Evolutionary conservation across 1,284 basidiomycete species (phyloP).

Genomic region (Leccinum ponderosum): DNA sequence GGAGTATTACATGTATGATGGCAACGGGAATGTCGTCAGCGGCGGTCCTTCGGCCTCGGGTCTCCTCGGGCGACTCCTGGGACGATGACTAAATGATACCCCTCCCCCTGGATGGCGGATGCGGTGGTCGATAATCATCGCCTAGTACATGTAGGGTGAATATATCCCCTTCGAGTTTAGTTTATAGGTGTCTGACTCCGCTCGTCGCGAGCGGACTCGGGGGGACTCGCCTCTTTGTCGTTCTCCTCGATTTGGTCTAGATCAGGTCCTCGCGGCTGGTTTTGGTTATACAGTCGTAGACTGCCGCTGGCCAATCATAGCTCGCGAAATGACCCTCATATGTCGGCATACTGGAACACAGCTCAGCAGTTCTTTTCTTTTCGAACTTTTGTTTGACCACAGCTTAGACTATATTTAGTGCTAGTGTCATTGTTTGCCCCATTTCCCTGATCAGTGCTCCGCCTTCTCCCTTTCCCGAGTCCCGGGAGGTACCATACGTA

Average conservation of each 20-base stretch:
- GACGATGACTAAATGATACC: constrained; percentile 12
- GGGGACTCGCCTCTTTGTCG: background rate
- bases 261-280: background rate
- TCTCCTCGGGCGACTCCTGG: constrained; percentile 22
- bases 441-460: background rate
- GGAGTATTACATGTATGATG: constrained; percentile 2
- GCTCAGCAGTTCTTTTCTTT: background rate
- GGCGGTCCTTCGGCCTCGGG: constrained; percentile 9
- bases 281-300: background rate
- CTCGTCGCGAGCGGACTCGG: background rate
- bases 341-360: background rate
- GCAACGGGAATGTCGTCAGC: background rate
- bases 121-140: background rate
- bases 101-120: background rate
- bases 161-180: background rate
- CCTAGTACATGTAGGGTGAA: background rate
- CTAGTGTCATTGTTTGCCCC: background rate
- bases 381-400: background rate
- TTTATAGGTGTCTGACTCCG: background rate
- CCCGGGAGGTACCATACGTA: background rate
- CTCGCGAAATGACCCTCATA: background rate
- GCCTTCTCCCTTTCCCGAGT: background rate
- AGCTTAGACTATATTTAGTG: background rate
- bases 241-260: background rate
- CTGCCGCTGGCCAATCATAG: background rate